These are phyloP conservation scores for Onygena corvina DNA, from an alignment of 2,329 filamentous ascomycete genomes.

Conservation along the genomic window DNA sequence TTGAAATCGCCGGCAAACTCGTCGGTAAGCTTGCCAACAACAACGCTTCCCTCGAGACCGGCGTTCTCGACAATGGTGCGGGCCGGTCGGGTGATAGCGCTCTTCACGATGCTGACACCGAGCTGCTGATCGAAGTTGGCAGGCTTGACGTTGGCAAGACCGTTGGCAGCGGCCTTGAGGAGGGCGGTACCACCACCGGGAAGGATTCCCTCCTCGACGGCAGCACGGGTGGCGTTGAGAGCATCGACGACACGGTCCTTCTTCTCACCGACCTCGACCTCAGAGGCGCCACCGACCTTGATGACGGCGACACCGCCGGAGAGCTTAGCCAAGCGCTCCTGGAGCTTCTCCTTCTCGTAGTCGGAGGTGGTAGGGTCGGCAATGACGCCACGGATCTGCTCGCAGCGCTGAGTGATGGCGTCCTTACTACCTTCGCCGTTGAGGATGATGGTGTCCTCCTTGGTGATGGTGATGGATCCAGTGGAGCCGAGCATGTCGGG, in stretches of 20 bases:
- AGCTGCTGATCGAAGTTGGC: slow-evolving; percentile 99
- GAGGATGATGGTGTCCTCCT: slow-evolving; percentile 98
- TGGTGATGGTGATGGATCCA: slow-evolving; percentile 98
- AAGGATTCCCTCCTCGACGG: slow-evolving; percentile 97
- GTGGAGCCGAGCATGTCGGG: slow-evolving; percentile 92
- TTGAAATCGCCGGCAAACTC: slow-evolving; percentile 90
- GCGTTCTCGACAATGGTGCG: slow-evolving; percentile 97
- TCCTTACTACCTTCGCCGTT: slow-evolving; percentile 97
- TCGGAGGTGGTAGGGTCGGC: slow-evolving; percentile 86
- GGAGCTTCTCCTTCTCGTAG: slow-evolving; percentile 99
- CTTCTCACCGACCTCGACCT: slow-evolving; percentile 99
- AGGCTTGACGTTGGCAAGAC: slow-evolving; percentile 68
- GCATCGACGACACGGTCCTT: slow-evolving; percentile 99
- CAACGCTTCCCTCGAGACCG: slow-evolving; percentile 84
- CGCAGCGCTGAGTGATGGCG: slow-evolving; percentile 81
- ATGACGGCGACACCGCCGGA: slow-evolving; percentile 98
- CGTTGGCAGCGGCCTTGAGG: slow-evolving; percentile 90
- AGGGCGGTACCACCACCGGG: slow-evolving; percentile 96
- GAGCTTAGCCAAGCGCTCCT: slow-evolving; percentile 98
- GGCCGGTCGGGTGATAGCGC: slow-evolving; percentile 89
- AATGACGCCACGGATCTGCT: slow-evolving; percentile 98
- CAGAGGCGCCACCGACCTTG: slow-evolving; percentile 93
- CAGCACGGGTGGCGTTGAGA: slow-evolving; percentile 91
- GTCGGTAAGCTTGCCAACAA: slow-evolving; percentile 95
- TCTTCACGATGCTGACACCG: slow-evolving; percentile 94